A percentile compares a stretch with the other conserved stretches of the same genome.
phyloP scores from a whole-genome alignment of 441 rosid species.

The Euphorbia celastroides region DNA sequence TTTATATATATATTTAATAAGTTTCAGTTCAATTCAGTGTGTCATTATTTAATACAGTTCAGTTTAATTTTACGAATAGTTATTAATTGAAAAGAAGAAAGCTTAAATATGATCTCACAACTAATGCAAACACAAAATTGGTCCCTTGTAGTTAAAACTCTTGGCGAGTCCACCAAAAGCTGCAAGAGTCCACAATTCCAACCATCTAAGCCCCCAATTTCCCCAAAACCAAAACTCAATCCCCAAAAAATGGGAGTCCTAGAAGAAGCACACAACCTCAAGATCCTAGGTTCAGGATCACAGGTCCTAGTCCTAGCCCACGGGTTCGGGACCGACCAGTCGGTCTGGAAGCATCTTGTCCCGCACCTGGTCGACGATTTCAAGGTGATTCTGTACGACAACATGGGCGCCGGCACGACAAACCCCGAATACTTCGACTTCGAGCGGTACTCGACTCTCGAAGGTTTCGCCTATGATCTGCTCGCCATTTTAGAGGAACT shows the following conservation, averaged over 20 bases:
- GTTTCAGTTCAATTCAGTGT: too few relatives aligned
- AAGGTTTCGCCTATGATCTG: conserved; percentile 74
- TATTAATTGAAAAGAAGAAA: background rate
- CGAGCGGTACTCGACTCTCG: conserved; percentile 59
- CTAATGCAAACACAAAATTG: too few relatives aligned
- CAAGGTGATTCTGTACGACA: conserved; percentile 66
- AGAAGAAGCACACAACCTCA: conserved; percentile 83
- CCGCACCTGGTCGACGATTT: conserved; percentile 72
- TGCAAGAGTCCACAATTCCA: background rate
- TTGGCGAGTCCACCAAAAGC: too few relatives aligned
- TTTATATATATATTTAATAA: too few relatives aligned
- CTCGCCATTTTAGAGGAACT: conserved; percentile 76
- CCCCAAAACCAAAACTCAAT: background rate
- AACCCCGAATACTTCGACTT: conserved; percentile 88
- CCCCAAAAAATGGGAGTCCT: conserved; percentile 75
- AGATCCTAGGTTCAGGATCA: conserved; percentile 65
- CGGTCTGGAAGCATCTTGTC: conserved; percentile 84
- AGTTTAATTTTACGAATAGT: background rate
- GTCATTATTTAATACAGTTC: too few relatives aligned
- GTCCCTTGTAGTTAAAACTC: too few relatives aligned
- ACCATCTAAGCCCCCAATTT: background rate
- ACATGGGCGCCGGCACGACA: conserved; percentile 94
- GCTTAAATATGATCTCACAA: too few relatives aligned
- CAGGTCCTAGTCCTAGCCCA: conserved; percentile 62
- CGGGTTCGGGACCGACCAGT: conserved; percentile 95